Base-by-base conservation (phyloP, 495 filamentous ascomycete species). In the Pyrenula aspistea region DNA sequence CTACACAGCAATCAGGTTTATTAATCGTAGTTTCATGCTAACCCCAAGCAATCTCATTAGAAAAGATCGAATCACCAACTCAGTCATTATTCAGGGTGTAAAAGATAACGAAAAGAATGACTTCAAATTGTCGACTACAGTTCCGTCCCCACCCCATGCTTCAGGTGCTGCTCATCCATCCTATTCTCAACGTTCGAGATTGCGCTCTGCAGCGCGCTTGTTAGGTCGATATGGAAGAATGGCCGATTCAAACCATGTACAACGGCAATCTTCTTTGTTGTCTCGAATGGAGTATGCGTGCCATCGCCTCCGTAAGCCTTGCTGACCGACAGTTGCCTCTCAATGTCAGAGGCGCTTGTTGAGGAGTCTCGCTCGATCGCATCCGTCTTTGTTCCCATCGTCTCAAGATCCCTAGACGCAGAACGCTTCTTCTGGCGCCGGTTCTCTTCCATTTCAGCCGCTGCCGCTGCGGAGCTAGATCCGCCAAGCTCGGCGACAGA, bases 201-300 rank as follows among this genome's bases (percentile, higher is more conserved):
- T 15, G 90, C 92, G 68, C 88, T 92, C 69, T 95, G 86, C 63
- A 97, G 65, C 22, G 93, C 93, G 63, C 87, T 92, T 12, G 91
- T 96, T 24, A 98, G 68, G 66, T 98, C 93, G 56, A 94, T 82
- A 63, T 98, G 94, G 81, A 98, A 97, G 60, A 96, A 80, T 51
- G 93, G 93, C 62, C 89, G 70, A 70, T 93, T 91, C 57, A 95
- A 74, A 49, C 93, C 88, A 59, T 89, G 87, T 42, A 96, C 85
- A 12, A 87, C 74, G 1, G 86, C 88, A 31, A 82, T 69, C 66
- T 70, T 79, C 15, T 61, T 67, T 12, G 67, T 67, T 25, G 57
- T 58, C 20, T 63, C 71, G 53, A 73, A 73, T 0, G 67, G 71
- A 55, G 60, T 63, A 51, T 61, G 63, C n/a, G n/a, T n/a, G n/a